Conservation (phyloP, 306 rosid species). For the Vigna reflexopilosa region DNA sequence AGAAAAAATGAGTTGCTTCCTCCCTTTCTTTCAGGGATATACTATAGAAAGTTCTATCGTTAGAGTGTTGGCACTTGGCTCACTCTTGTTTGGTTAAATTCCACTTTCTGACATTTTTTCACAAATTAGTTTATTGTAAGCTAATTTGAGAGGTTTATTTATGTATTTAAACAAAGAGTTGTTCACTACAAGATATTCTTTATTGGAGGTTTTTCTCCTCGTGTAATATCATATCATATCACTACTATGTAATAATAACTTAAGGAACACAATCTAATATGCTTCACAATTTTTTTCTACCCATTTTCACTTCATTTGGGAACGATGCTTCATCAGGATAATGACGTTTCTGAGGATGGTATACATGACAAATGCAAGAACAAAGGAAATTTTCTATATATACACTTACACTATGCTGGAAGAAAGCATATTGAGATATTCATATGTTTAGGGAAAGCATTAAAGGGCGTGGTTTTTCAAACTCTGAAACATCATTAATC, state of each 20-base stretch:
- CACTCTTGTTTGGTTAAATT: slow-evolving; percentile 38
- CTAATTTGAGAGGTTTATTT: slow-evolving; percentile 50
- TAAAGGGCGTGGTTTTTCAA: too few relatives aligned
- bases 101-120: slow-evolving; percentile 34
- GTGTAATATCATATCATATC: slow-evolving; percentile 19
- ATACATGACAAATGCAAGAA: neutral
- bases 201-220: slow-evolving; percentile 18
- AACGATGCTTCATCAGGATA: neutral
- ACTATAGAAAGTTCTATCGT: slow-evolving; percentile 2
- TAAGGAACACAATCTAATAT: slow-evolving; percentile 29
- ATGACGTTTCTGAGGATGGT: neutral
- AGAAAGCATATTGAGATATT: too few relatives aligned
- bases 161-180: slow-evolving; percentile 39
- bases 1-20: slow-evolving; percentile 12
- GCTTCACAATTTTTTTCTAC: slow-evolving; percentile 13
- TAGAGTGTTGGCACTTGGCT: slow-evolving; percentile 16
- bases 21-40: slow-evolving; percentile 6
- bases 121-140: slow-evolving; percentile 49
- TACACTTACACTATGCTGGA: too few relatives aligned
- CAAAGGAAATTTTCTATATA: too few relatives aligned
- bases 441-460: too few relatives aligned
- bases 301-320: slow-evolving; percentile 4
- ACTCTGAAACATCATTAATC: too few relatives aligned
- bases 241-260: slow-evolving; percentile 45
- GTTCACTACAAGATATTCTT: slow-evolving; percentile 36